Conservation (phyloP, 164 flowering plant species). For the Santalum album region DNA sequence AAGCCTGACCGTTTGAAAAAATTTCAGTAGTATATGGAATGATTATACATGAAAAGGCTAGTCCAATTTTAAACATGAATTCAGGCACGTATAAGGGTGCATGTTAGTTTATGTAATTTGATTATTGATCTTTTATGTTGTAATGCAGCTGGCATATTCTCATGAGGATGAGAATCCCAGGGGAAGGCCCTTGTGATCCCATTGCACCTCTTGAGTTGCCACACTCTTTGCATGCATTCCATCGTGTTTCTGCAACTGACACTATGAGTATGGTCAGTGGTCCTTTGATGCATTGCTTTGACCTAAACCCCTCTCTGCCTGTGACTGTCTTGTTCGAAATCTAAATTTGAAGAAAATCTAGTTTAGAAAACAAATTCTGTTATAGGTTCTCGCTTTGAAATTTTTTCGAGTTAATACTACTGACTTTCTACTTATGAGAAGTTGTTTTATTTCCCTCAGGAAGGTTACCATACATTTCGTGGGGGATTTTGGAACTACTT, state of each 20-base stretch:
- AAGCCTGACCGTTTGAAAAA: no score
- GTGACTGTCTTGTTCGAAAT: neutral
- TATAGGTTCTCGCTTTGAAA: neutral
- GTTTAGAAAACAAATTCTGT: no score
- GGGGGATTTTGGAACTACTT: slow-evolving; percentile 99
- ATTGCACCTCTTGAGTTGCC: slow-evolving; percentile 5
- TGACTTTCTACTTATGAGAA: no score
- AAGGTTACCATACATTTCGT: slow-evolving; percentile 73
- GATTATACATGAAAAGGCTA: no score
- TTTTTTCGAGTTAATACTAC: no score
- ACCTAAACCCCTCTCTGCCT: no score
- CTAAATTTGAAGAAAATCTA: no score
- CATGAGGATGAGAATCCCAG: slow-evolving; percentile 4
- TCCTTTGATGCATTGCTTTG: neutral
- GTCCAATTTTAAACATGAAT: no score
- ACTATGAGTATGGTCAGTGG: neutral
- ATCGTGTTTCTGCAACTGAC: neutral
- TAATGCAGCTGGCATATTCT: slow-evolving; percentile 3
- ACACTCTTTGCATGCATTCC: slow-evolving; percentile 4
- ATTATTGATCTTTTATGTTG: neutral
- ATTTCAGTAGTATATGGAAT: no score
- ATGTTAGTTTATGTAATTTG: no score
- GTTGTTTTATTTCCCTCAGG: slow-evolving; percentile 34
- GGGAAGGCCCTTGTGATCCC: slow-evolving; percentile 3
- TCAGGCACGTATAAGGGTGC: no score